Base-by-base conservation (phyloP, 306 rosid genomes). In the Citrullus mucosospermus region DNA sequence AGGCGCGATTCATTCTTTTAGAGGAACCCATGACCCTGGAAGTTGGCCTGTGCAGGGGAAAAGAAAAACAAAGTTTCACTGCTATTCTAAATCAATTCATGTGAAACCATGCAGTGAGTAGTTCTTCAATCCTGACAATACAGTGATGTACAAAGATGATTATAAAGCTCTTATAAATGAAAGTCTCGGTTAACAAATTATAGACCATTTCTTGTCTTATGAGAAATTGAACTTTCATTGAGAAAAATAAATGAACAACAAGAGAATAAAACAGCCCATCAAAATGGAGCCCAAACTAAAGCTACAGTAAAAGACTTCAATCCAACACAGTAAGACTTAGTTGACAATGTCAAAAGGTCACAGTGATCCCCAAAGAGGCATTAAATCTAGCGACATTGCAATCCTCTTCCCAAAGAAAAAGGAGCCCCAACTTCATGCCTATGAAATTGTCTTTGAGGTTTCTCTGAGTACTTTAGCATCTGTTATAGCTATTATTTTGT, bases 21-120 rank as follows among this genome's bases (percentile, higher is more conserved):
- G 93, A 79, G 81, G 82, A 75, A 65, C 85, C 82, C 28, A 82
- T 79, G 77, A 86, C 87, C 62, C 83, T 88, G 57, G 96, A 89
- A 82, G 83, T 80, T 51, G 87, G 66, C 84, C 96, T 87, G 80
- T 54, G 53, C 75, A 67, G 62, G 79, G 69, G 2, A 3, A 30
- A 70, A 67, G 67, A 10, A 78, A 79, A 15, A 60, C 20, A 53
- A 73, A 10, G 9, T 62, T 1, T 62, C 30, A 65, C 65, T 32
- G 32, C 17, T 11, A 75, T 55, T 34, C 66, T 36, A 22, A 76
- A 76, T 38, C 56, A 58, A n/a, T 58, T 76, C 32, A 58, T 39
- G 70, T 22, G 62, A 76, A 58, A 56, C 53, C 20, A 46, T 38
- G 9, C 20, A n/a, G 53, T 9, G 32, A 38, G 13, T 10, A 72